Conservation (phyloP, 768 basidiomycete species). For the Exsudoporus frostii region DNA sequence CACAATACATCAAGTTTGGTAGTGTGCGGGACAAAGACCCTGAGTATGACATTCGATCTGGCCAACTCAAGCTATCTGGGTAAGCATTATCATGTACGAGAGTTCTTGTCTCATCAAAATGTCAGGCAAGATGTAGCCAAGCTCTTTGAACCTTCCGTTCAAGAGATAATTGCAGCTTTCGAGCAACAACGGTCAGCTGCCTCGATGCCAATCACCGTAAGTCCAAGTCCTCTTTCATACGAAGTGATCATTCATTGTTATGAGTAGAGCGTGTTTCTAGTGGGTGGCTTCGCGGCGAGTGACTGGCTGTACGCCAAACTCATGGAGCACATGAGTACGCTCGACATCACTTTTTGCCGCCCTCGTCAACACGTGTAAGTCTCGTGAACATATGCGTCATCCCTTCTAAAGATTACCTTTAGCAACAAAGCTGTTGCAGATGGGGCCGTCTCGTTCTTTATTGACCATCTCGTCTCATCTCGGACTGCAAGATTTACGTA, state of each 20-base stretch:
- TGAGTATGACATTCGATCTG: constrained; percentile 33
- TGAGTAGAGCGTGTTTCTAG: constrained; percentile 9
- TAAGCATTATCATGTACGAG: constrained; percentile 23
- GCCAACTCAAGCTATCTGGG: constrained; percentile 37
- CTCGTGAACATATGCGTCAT: neutral
- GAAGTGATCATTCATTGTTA: neutral
- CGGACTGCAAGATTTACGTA: constrained; percentile 12
- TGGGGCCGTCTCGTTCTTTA: constrained; percentile 10
- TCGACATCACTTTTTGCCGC: constrained; percentile 8
- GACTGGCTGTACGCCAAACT: constrained; percentile 11
- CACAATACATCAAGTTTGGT: constrained; percentile 41
- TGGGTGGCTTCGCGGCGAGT: constrained; percentile 14
- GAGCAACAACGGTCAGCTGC: constrained; percentile 10
- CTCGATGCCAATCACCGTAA: constrained; percentile 8
- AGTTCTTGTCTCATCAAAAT: constrained; percentile 35
- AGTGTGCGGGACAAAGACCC: constrained; percentile 33
- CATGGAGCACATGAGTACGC: constrained; percentile 9
- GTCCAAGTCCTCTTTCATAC: neutral
- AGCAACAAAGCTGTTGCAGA: constrained; percentile 18
- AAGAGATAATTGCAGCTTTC: constrained; percentile 13
- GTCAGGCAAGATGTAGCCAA: constrained; percentile 8
- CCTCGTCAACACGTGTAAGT: constrained; percentile 15
- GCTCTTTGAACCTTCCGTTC: constrained; percentile 12
- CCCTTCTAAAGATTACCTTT: neutral
- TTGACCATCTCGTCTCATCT: constrained; percentile 11